Evolutionary conservation across 116 monocot species (phyloP).

Genomic region (Dioscorea cayenensis): DNA sequence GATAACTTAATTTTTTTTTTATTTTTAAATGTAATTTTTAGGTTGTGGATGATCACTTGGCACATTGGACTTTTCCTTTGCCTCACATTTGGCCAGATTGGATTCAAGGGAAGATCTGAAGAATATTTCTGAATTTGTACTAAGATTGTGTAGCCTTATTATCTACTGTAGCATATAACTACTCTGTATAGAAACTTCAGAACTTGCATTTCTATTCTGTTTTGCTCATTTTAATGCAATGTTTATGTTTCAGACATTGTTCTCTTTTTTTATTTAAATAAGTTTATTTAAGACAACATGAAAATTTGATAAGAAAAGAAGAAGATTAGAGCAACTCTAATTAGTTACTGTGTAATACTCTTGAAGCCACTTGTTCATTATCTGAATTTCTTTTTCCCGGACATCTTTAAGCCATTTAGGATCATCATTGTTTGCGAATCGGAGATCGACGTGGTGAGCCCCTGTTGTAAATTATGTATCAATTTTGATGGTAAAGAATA

Average conservation of each 20-base stretch:
- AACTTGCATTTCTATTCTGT: background rate
- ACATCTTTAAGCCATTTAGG: slow-evolving; percentile 36
- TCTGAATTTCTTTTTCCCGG: slow-evolving; percentile 23
- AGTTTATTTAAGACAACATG: no score
- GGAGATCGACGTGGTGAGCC: slow-evolving; percentile 49
- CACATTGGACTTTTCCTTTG: slow-evolving; percentile 82
- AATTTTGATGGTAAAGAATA: background rate
- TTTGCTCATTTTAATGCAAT: background rate
- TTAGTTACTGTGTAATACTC: slow-evolving; percentile 23
- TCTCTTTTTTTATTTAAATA: no score
- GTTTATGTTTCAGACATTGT: no score
- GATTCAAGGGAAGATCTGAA: slow-evolving; percentile 82
- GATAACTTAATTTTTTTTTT: background rate
- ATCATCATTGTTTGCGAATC: slow-evolving; percentile 36
- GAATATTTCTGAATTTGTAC: slow-evolving; percentile 52
- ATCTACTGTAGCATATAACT: background rate
- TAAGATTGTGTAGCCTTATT: background rate
- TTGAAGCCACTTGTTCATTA: slow-evolving; percentile 29
- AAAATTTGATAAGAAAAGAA: no score
- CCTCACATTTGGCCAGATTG: slow-evolving; percentile 93
- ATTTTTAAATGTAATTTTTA: slow-evolving; percentile 1
- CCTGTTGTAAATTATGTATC: slow-evolving; percentile 11
- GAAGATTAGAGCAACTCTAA: background rate
- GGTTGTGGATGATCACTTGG: slow-evolving; percentile 93
- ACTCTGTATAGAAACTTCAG: background rate